Base-by-base conservation (phyloP, 208 protist species). In the Hexamita inflata region DNA sequence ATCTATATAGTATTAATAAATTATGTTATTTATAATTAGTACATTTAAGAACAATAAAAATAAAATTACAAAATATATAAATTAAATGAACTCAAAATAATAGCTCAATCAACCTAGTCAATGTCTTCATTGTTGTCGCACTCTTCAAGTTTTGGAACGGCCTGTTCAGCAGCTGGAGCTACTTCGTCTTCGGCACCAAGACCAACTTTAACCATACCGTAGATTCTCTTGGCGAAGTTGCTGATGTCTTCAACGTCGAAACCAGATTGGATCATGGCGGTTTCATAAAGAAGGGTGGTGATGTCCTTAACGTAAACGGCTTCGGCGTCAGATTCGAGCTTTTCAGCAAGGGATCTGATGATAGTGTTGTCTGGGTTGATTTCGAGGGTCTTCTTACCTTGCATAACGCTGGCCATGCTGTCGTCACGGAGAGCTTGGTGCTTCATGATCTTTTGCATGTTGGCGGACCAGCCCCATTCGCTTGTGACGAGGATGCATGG, bases 371-470 rank as follows among this genome's bases (percentile, higher is more conserved):
- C 77, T 35, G 94, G 89, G 88, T 98, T 98, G 84, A 99, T 86
- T 88, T 98, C 94, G 76, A 98, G 84, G 39, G 91, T 98, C 89
- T 98, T 98, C 88, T 97, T 97, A 32, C 88, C 91, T 39, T 87
- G 84, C 93, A 98, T 98, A 88, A 96, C 95, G 59, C 83, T 84
- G 7, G 88, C 88, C 90, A 96, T 94, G 77, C 86, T 88, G 39
- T 83, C 88, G 82, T 98, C 94, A 82, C 92, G 86, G 24, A 98
- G 89, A 11, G 95, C 93, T 88, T 98, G 95, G 76, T 93, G 92
- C 83, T 96, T 96, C 94, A 98, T 97, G 87, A 99, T 97, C 80
- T 95, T 84, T 86, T 97, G 91, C 94, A 98, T 97, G 86, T 97
- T 96, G 78, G 94, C 94, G 38, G 91, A 93, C 93, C 93, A 98